Conservation (phyloP, 768 basidiomycete genomes). For the Strobilomyces echinocephalus region DNA sequence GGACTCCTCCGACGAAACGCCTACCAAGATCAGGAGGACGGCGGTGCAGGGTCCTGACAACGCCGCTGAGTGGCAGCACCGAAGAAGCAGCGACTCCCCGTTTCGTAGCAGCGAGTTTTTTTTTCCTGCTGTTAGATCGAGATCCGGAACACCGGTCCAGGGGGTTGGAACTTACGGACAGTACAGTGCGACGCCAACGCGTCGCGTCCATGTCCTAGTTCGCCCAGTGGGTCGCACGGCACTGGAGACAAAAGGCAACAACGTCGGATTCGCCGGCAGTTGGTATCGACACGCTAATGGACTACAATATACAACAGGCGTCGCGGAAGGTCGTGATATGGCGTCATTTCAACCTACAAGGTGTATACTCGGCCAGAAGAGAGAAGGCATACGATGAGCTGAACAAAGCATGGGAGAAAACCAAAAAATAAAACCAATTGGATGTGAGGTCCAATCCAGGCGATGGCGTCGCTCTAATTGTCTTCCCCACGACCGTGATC, state of each 20-base stretch:
- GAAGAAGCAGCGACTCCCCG: slow-evolving; percentile 28
- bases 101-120: slow-evolving; percentile 25
- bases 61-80: slow-evolving; percentile 29
- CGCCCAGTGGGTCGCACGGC: no score
- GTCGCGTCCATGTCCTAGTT: slow-evolving; percentile 1
- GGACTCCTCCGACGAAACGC: slow-evolving; percentile 9
- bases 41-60: slow-evolving; percentile 23
- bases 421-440: slow-evolving; percentile 14
- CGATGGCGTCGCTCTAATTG: slow-evolving; percentile 24
- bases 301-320: slow-evolving; percentile 29
- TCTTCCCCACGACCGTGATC: slow-evolving; percentile 30
- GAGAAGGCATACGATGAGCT: slow-evolving; percentile 14
- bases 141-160: slow-evolving; percentile 26
- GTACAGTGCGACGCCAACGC: slow-evolving; percentile 3
- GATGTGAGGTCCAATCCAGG: slow-evolving; percentile 14
- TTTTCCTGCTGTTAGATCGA: slow-evolving; percentile 21
- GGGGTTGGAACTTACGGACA: slow-evolving; percentile 20
- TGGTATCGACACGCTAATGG: slow-evolving; percentile 28
- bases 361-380: slow-evolving; percentile 20
- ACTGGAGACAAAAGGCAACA: slow-evolving; percentile 15
- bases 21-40: slow-evolving; percentile 6
- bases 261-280: slow-evolving; percentile 18
- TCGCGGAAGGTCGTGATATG: slow-evolving; percentile 14
- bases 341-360: slow-evolving; percentile 26
- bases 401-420: slow-evolving; percentile 14